phyloP scores from a whole-genome alignment of 768 basidiomycete genomes.

The Termitomyces sp. region DNA sequence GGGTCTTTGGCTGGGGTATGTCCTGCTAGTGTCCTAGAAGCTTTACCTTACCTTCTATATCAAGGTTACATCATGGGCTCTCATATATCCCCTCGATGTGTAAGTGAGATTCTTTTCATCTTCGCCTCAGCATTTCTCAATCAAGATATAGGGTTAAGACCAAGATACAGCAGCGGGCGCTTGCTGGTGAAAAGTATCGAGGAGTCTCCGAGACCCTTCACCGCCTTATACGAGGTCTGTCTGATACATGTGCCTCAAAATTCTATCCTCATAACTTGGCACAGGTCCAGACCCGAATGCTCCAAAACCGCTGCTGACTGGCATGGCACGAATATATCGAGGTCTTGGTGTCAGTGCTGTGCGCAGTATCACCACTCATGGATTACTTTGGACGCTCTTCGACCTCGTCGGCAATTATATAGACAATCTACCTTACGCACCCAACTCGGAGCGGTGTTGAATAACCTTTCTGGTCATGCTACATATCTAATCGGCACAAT shows the following conservation, averaged over 20 bases:
- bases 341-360: constrained; percentile 92
- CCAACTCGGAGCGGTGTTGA: constrained; percentile 21
- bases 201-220: constrained; percentile 68
- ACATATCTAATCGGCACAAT: constrained; percentile 1
- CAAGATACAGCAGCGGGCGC: constrained; percentile 88
- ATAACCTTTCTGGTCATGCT: neutral
- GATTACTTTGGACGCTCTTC: constrained; percentile 90
- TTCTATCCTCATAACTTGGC: neutral
- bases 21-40: neutral
- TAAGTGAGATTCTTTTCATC: constrained; percentile 30
- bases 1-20: constrained; percentile 84
- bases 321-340: constrained; percentile 82
- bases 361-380: constrained; percentile 90
- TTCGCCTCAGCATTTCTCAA: neutral
- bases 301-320: constrained; percentile 72
- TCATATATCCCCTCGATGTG: constrained; percentile 95
- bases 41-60: constrained; percentile 1
- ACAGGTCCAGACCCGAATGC: constrained; percentile 73
- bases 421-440: constrained; percentile 43
- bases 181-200: constrained; percentile 73
- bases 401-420: constrained; percentile 76
- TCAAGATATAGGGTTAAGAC: constrained; percentile 68
- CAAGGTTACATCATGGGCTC: constrained; percentile 73
- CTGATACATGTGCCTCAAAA: neutral
- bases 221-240: constrained; percentile 74